A percentile compares a stretch with the other conserved stretches of the same genome.
phyloP scores from a whole-genome alignment of 176 grass and related monocot genomes.

The Eragrostis curvula region DNA sequence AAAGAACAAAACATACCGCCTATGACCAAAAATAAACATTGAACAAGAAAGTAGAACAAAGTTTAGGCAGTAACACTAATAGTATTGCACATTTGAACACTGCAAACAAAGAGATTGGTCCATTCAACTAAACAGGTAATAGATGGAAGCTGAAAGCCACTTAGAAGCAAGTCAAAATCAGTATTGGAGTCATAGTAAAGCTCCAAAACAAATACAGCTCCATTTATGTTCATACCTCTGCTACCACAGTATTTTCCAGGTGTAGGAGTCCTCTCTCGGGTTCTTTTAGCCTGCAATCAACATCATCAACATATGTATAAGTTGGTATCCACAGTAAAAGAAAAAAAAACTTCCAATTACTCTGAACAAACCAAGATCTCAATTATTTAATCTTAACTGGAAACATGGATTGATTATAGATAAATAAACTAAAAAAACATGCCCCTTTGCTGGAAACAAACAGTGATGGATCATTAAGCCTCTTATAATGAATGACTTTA shows the following conservation, averaged over 20 bases:
- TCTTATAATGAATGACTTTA: constrained; percentile 53
- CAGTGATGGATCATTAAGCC: constrained; percentile 24
- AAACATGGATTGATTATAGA: constrained; percentile 9
- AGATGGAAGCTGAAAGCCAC: background rate
- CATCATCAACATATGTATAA: constrained; percentile 15
- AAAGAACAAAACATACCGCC: background rate
- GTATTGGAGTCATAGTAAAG: background rate
- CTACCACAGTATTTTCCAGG: constrained; percentile 82
- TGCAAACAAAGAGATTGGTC: background rate
- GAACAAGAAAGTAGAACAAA: background rate
- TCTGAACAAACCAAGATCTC: background rate
- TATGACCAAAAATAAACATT: background rate
- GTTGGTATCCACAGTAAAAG: constrained; percentile 1
- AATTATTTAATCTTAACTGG: constrained; percentile 21
- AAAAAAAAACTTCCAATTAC: background rate
- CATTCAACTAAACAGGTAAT: constrained; percentile 4
- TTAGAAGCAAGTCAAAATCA: background rate
- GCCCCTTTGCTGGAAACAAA: constrained; percentile 25
- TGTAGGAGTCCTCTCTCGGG: constrained; percentile 87
- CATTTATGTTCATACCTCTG: constrained; percentile 59
- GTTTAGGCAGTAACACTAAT: constrained; percentile 4
- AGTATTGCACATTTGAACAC: background rate
- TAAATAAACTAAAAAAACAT: constrained; percentile 6
- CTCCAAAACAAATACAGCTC: background rate
- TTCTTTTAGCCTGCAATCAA: constrained; percentile 87